phyloP scores from a whole-genome alignment of 176 grass and related monocot species.

The Ananas comosus region DNA sequence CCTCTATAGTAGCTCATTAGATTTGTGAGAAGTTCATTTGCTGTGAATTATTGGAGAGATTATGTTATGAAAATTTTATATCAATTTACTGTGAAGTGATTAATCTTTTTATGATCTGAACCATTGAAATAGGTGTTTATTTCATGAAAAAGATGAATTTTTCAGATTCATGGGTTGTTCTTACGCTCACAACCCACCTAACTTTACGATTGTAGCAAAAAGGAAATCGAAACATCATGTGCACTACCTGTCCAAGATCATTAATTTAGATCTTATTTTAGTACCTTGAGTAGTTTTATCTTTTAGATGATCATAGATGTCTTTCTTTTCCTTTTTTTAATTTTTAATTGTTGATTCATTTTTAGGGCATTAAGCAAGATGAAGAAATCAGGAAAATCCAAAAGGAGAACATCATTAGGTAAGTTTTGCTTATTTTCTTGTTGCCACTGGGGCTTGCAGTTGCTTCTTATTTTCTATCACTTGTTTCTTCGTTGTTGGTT shows the following conservation, averaged over 20 bases:
- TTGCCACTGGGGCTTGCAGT: neutral
- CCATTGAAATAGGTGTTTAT: too few species aligned
- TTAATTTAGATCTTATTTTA: neutral
- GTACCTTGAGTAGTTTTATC: neutral
- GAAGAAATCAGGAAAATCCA: slow-evolving; percentile 37
- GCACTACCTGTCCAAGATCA: neutral
- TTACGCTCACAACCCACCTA: neutral
- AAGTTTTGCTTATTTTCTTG: neutral
- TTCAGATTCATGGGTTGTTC: too few species aligned
- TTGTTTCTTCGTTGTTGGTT: neutral
- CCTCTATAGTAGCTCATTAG: too few species aligned
- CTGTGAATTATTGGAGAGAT: too few species aligned
- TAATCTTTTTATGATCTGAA: too few species aligned
- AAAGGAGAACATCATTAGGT: slow-evolving; percentile 31
- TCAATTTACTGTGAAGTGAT: too few species aligned
- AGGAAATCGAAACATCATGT: neutral
- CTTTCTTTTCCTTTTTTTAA: neutral
- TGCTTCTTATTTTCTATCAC: neutral
- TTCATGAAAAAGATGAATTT: too few species aligned
- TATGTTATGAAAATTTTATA: too few species aligned
- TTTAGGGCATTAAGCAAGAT: slow-evolving; percentile 34
- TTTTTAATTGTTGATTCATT: neutral
- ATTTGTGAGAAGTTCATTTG: too few species aligned
- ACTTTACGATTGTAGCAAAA: neutral
- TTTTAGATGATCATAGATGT: neutral